phyloP scores from a whole-genome alignment of 805 yeast species.

The Yamadazyma akitaensis region DNA sequence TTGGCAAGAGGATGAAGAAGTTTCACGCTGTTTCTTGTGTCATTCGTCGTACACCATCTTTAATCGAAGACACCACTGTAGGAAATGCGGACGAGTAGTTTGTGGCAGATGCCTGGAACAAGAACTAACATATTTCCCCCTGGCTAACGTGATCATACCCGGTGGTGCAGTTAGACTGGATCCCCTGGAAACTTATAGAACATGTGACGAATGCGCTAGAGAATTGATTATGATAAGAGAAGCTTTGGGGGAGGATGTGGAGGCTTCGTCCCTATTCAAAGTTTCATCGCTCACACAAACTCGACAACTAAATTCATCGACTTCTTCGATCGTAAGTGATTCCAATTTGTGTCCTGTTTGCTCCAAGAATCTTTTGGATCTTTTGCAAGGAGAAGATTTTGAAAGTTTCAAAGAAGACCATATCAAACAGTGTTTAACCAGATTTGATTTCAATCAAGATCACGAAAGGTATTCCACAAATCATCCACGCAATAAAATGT shows the following conservation, averaged over 20 bases:
- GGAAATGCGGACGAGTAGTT: slow-evolving; percentile 75
- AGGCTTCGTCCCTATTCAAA: slow-evolving; percentile 17
- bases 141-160: slow-evolving; percentile 55
- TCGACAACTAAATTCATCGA: slow-evolving; percentile 17
- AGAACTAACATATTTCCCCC: slow-evolving; percentile 52
- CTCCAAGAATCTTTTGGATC: slow-evolving; percentile 25
- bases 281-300: slow-evolving; percentile 17
- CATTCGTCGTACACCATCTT: slow-evolving; percentile 50
- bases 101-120: slow-evolving; percentile 66
- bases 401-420: slow-evolving; percentile 57
- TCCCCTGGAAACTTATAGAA: slow-evolving; percentile 59
- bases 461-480: slow-evolving; percentile 38
- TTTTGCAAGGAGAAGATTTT: slow-evolving; percentile 17
- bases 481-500: slow-evolving; percentile 68
- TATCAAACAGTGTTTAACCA: slow-evolving; percentile 69
- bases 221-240: slow-evolving; percentile 52
- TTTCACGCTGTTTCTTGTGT: slow-evolving; percentile 54
- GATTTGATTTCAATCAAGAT: slow-evolving; percentile 60
- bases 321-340: slow-evolving; percentile 26
- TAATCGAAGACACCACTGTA: slow-evolving; percentile 78
- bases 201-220: slow-evolving; percentile 70
- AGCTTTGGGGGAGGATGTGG: slow-evolving; percentile 27
- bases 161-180: slow-evolving; percentile 47
- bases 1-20: slow-evolving; percentile 74
- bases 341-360: slow-evolving; percentile 41